These are phyloP conservation scores for Ophiostoma perfectum DNA, from an alignment of 2,329 filamentous ascomycete species.

Conservation along the genomic window DNA sequence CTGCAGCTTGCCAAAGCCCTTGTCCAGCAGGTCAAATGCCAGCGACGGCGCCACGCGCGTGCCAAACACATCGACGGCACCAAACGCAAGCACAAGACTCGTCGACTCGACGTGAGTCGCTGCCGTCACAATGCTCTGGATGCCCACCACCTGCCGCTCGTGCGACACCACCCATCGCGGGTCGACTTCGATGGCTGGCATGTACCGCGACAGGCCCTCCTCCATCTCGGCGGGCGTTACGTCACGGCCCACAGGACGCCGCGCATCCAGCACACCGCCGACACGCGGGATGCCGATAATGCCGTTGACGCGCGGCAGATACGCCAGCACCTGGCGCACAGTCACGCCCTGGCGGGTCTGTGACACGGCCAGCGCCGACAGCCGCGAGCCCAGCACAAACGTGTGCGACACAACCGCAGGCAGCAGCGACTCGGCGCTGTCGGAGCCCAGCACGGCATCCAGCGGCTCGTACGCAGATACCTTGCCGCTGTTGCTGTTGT, in stretches of 20 bases:
- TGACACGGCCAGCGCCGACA: conserved; percentile 74
- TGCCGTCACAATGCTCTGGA: conserved; percentile 65
- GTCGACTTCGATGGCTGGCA: conserved; percentile 74
- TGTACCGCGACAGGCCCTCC: conserved; percentile 75
- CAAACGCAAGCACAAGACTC: conserved; percentile 80
- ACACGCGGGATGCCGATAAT: conserved; percentile 72
- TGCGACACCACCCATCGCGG: conserved; percentile 67
- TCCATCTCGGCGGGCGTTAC: conserved; percentile 72
- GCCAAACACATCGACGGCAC: conserved; percentile 74
- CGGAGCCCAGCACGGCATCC: conserved; percentile 34
- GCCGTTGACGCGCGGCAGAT: conserved; percentile 65
- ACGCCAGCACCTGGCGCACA: conserved; percentile 72
- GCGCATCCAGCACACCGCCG: conserved; percentile 66
- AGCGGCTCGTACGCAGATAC: conserved; percentile 71
- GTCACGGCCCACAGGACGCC: conserved; percentile 79
- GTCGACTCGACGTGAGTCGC: conserved; percentile 88
- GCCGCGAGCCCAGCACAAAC: conserved; percentile 73
- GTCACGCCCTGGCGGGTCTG: conserved; percentile 91
- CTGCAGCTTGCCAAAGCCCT: conserved; percentile 86
- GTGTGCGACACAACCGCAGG: conserved; percentile 76
- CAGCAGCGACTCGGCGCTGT: conserved; percentile 36
- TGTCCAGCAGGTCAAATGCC: conserved; percentile 86
- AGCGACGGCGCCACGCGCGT: conserved; percentile 81
- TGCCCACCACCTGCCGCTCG: conserved; percentile 41
- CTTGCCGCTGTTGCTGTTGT: conserved; percentile 43